Evolutionary conservation across 495 filamentous ascomycete species (phyloP), one percentile per base, ranked within the genome.

Genomic region (Podospora didyma): DNA sequence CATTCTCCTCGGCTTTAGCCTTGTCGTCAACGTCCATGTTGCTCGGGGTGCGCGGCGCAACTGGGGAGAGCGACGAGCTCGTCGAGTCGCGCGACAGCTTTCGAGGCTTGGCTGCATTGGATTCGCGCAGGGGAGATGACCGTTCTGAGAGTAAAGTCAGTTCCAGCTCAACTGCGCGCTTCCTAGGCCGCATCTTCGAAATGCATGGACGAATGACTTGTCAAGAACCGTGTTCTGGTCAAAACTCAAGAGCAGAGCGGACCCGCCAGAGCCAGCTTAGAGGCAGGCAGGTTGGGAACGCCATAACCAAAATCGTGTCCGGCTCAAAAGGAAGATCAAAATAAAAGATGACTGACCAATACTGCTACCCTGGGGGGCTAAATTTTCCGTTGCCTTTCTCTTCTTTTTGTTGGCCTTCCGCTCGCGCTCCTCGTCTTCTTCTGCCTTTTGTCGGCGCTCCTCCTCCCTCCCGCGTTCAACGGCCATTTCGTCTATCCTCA

Each of bases 361-460:
- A 68, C 84, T 86, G 24, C 74, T 76, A 35, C 85, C 86, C 68
- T 86, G 86, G 61, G 92, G 87, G 42, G 87, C 83, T 11, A 76
- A 59, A 28, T 55, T 65, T 52, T 80, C 78, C 48, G 64, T 70
- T 23, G 74, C 78, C 58, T 84, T 82, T 61, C 79, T 75, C 62
- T 82, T 80, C 71, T 85, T 85, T 60, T 84, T 81, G 54, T 75
- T 79, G 12, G 75, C 74, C 58, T 77, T 75, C 58, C 75, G 71
- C 44, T 81, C 75, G 19, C 75, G 70, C 45, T 82, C 80, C 19
- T 78, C 75, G 11, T 75, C 77, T 16, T 72, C 66, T 52, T 44
- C 70, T 57, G 53, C 75, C 60, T 51, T 67, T 61, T 68, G 63
- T 62, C 62, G 64, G 56, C 57, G 70, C 68, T 75, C 71, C 52